Base-by-base conservation (phyloP, 306 rosid species). In the Vigna angularis region DNA sequence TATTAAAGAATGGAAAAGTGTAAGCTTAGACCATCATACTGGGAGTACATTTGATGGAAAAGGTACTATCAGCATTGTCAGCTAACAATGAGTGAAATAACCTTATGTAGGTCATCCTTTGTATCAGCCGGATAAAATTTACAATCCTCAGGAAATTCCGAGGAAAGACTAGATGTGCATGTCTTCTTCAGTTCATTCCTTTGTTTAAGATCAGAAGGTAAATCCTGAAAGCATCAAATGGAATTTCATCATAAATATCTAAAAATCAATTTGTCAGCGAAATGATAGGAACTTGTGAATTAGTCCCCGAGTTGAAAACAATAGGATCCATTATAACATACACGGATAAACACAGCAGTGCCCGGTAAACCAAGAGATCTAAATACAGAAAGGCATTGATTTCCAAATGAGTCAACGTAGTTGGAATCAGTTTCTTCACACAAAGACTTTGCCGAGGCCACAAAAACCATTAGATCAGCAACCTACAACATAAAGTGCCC, bases 351-450 rank as follows among this genome's bases (percentile, higher is more conserved):
- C 72, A 91, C 97, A 18, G 73, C 91, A 16, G 97, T 91, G 88
- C 98, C 93, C 8, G 98, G 99, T 84, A 95, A 85, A 75, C 99
- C 99, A 75, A 95, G 87, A 62, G 98, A 89, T 78, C 93, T 91
- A 78, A 91, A 91, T 49, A 95, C 90, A 15, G 99, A 95, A 83
- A 95, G 98, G 76, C 98, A 95, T 68, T 89, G 97, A 66, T 84
- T 83, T 85, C 96, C 99, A 84, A 95, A 95, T 8, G 96, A 93
- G 81, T 95, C 98, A 9, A 93, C 83, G 83, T 87, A 86, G 88
- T 64, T 48, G 71, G 95, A 86, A 71, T 79, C 74, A 80, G 90
- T 83, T 69, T 81, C 98, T 83, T 85, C 93, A 22, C 67, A 58
- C 7, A 48, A 30, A 79, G 89, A 80, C 57, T 63, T 85, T 36